Percentiles rank a stretch among this genome's conserved stretches.
phyloP scores from a whole-genome alignment of 345 rosid genomes.

The Barbarea vulgaris region DNA sequence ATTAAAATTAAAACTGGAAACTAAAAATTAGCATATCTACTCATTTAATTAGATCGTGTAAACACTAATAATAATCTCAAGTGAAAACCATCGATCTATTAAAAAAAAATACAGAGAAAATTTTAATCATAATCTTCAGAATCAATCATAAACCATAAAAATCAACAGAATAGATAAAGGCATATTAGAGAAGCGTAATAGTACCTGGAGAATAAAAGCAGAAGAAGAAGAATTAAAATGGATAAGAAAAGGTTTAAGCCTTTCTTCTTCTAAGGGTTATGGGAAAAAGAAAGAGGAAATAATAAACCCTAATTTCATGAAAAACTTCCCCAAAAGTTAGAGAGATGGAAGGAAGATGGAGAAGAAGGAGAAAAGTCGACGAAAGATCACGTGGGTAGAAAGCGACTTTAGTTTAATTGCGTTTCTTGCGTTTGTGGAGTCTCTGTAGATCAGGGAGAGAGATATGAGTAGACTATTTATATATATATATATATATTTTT shows the following conservation, averaged over 20 bases:
- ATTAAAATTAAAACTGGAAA: background rate
- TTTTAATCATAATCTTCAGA: background rate
- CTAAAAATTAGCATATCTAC: background rate
- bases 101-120: background rate
- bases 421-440: slow-evolving; percentile 40
- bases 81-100: slow-evolving; percentile 21
- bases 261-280: slow-evolving; percentile 2
- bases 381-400: slow-evolving; percentile 41
- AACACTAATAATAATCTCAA: background rate
- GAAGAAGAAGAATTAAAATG: slow-evolving; percentile 7
- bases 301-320: slow-evolving; percentile 40
- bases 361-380: slow-evolving; percentile 40
- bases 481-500: background rate
- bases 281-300: slow-evolving; percentile 4
- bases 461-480: background rate
- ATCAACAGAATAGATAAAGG: background rate
- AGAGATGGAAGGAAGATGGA: slow-evolving; percentile 15
- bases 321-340: slow-evolving; percentile 9
- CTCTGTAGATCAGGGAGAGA: slow-evolving; percentile 38
- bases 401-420: slow-evolving; percentile 43
- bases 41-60: slow-evolving; percentile 14
- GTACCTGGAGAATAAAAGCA: slow-evolving; percentile 28
- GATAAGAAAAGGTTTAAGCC: background rate
- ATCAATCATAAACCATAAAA: background rate
- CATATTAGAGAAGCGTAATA: slow-evolving; percentile 5